A percentile compares a stretch with the other conserved stretches of the same genome.
Conservation (phyloP, 257 asterid species). For the Primulina huaijiensis region DNA sequence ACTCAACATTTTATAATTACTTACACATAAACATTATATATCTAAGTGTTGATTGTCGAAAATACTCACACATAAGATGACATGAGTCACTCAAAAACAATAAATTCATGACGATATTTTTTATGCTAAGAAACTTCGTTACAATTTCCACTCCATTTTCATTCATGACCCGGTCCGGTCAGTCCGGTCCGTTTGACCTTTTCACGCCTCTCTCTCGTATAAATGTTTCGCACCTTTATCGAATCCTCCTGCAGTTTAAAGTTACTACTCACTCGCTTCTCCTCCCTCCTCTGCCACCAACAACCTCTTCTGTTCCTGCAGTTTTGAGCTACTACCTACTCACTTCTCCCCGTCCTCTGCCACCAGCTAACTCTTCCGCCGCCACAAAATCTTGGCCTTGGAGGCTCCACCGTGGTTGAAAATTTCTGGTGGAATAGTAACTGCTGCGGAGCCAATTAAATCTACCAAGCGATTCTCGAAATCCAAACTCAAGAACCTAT, state of each 20-base stretch:
- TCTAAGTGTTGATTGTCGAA: too few species aligned
- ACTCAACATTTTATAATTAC: too few species aligned
- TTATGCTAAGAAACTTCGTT: not conserved
- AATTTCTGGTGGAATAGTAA: not conserved
- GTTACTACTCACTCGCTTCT: not conserved
- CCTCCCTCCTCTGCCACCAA: too few species aligned
- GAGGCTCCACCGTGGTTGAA: constrained; percentile 22
- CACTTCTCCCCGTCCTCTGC: not conserved
- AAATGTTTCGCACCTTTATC: not conserved
- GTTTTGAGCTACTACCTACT: not conserved
- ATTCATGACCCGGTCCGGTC: not conserved
- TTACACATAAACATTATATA: too few species aligned
- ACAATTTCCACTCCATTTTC: not conserved
- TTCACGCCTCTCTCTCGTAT: not conserved
- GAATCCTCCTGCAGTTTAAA: not conserved
- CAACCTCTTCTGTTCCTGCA: not conserved
- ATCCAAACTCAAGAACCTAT: too few species aligned
- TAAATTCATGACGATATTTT: not conserved
- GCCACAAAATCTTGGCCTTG: constrained; percentile 11
- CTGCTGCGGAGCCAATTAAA: not conserved
- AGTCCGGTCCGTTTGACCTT: not conserved
- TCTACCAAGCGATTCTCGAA: not conserved
- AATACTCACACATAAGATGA: too few species aligned
- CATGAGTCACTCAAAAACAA: too few species aligned
- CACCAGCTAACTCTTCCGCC: not conserved